Evolutionary conservation across 257 asterid species (phyloP), one percentile per base, ranked within the genome.

Genomic region (Penstemon newberryi): DNA sequence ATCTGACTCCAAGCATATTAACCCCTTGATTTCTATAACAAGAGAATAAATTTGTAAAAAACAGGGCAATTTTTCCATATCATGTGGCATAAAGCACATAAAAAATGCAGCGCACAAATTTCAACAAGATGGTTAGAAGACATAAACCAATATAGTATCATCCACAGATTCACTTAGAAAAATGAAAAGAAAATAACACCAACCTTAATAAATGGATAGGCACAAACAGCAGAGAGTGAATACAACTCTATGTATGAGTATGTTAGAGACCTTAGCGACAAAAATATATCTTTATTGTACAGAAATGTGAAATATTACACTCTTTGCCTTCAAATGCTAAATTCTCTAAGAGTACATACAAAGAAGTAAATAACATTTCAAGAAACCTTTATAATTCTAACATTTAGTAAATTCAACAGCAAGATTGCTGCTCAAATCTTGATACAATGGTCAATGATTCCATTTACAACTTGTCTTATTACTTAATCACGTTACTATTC

Each of bases 1-100:
- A 60, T 91, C 98, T 61, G 96, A 84, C 57, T 81, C 95, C 82
- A 91, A 74, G 56, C 75, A 76, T 76, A 89, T 87, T 69, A 77
- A 67, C 78, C 78, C 72, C 64, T 72, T 70, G 60, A 76, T 85
- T 69, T 80, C 89, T 82, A 69, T 65, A 60, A 77, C 50, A 69
- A 56, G 44, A 55, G 42, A 45, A 43, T 41, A 56, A 62, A 39
- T 38, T 41, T 53, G 11, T 25, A 56, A 59, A 43, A 50, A 69
- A 2, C 5, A 57, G 59, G 11, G n/a, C 44, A 4, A 45, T 63
- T 13, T 54, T 60, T 8, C 47, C 55, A 60, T 19, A 56, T 51
- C 56, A n/a, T 61, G 73, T 56, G 33, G 47, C 70, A 50, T 63
- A 59, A 67, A n/a, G 41, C 5, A 54, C 45, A 41, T 38, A 4